Evolutionary conservation across 1,284 basidiomycete species (phyloP).

Genomic region (Austroboletus niveus): DNA sequence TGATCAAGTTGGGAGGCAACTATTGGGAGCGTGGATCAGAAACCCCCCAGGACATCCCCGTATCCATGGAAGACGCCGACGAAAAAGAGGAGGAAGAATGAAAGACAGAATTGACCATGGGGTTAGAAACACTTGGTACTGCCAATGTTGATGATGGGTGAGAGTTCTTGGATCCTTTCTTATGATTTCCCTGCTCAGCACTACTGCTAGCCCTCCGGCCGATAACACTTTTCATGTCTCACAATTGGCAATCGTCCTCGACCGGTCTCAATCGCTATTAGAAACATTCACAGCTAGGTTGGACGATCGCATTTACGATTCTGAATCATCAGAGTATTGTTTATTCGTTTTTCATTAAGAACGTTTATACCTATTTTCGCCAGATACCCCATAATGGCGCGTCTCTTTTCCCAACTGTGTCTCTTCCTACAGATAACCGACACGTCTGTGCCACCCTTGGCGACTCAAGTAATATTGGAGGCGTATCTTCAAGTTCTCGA

Average conservation of each 20-base stretch:
- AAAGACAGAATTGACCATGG: constrained; percentile 55
- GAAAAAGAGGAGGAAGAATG: constrained; percentile 59
- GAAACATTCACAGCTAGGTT: constrained; percentile 72
- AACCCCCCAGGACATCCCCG: constrained; percentile 38
- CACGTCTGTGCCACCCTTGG: constrained; percentile 65
- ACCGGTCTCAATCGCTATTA: constrained; percentile 66
- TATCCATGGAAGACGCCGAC: constrained; percentile 33
- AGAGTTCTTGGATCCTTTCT: constrained; percentile 1
- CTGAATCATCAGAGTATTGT: constrained; percentile 61
- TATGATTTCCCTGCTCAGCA: constrained; percentile 3
- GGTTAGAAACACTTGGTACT: constrained; percentile 51
- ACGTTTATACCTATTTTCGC: constrained; percentile 1
- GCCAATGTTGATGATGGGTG: constrained; percentile 62
- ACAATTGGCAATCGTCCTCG: constrained; percentile 84
- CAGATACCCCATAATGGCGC: constrained; percentile 68
- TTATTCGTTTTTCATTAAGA: background rate
- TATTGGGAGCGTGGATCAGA: constrained; percentile 63
- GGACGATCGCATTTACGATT: constrained; percentile 46
- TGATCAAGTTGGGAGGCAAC: constrained; percentile 51
- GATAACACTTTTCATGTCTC: constrained; percentile 85
- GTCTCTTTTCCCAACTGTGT: constrained; percentile 96
- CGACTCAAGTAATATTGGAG: constrained; percentile 83
- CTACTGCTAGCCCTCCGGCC: constrained; percentile 51
- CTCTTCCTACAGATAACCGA: constrained; percentile 87
- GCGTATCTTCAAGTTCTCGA: constrained; percentile 89